phyloP scores from a whole-genome alignment of 371 early-diverging fungal species.

The Amoeboaphelidium protococcarum region DNA sequence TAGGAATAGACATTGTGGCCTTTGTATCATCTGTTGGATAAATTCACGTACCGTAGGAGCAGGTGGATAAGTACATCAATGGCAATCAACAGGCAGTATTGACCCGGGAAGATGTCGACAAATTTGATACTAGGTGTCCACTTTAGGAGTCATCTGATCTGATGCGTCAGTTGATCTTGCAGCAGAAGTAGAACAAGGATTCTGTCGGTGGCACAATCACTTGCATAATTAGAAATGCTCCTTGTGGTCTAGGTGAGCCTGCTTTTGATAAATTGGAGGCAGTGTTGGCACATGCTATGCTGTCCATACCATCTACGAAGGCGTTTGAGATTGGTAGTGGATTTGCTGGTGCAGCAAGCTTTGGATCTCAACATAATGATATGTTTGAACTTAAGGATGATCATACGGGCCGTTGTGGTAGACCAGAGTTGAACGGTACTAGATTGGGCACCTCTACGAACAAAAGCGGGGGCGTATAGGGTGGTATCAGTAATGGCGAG shows the following conservation, averaged over 20 bases:
- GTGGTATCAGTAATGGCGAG: conserved; percentile 89
- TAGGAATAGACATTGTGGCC: conserved; percentile 73
- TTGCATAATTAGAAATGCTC: conserved; percentile 83
- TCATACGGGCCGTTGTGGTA: conserved; percentile 18
- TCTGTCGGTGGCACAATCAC: conserved; percentile 88
- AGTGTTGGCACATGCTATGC: conserved; percentile 90
- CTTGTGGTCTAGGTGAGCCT: conserved; percentile 86
- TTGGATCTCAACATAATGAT: conserved; percentile 78
- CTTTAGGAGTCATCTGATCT: conserved; percentile 21
- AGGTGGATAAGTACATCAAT: not conserved
- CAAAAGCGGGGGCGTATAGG: conserved; percentile 64
- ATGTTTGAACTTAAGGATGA: conserved; percentile 26
- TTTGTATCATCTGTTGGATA: conserved; percentile 73
- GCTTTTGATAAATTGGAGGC: conserved; percentile 94
- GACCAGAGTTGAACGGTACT: no score
- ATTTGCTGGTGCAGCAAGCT: conserved; percentile 55
- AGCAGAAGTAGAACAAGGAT: conserved; percentile 47
- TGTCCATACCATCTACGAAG: conserved; percentile 91
- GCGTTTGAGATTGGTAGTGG: conserved; percentile 91
- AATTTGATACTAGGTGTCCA: conserved; percentile 45
- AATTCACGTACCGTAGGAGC: conserved; percentile 15
- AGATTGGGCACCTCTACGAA: conserved; percentile 57
- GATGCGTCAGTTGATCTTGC: conserved; percentile 40
- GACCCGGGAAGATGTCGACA: conserved; percentile 38
- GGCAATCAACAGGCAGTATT: no score